Evolutionary conservation across 306 rosid species (phyloP).

Genomic region (Malus sieversii): DNA sequence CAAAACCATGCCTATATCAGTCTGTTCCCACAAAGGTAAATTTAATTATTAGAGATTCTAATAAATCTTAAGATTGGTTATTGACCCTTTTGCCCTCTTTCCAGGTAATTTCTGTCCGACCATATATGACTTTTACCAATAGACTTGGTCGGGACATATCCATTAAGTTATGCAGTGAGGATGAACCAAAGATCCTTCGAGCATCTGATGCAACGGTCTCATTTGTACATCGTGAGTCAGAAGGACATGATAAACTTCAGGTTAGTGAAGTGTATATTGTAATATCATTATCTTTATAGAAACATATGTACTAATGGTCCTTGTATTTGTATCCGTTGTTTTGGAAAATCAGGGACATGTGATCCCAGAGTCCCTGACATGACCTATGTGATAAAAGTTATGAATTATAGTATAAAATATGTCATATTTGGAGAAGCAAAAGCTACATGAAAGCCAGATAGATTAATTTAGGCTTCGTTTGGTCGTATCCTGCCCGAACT

Average conservation of each 20-base stretch:
- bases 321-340: neutral
- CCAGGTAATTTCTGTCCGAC: slow-evolving; percentile 76
- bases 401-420: neutral
- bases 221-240: slow-evolving; percentile 47
- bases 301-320: neutral
- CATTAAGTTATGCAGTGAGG: slow-evolving; percentile 66
- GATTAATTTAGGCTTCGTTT: neutral
- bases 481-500: neutral
- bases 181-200: slow-evolving; percentile 73
- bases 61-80: slow-evolving; percentile 4
- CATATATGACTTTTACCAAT: slow-evolving; percentile 90
- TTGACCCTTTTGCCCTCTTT: slow-evolving; percentile 7
- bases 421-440: neutral
- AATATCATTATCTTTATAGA: neutral
- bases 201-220: slow-evolving; percentile 71
- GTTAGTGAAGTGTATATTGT: slow-evolving; percentile 28
- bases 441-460: too few relatives aligned
- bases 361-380: neutral
- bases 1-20: slow-evolving; percentile 75
- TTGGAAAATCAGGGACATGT: neutral
- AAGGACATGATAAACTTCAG: slow-evolving; percentile 74
- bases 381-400: neutral
- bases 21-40: slow-evolving; percentile 91
- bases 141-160: slow-evolving; percentile 77
- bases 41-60: slow-evolving; percentile 6